phyloP scores from a whole-genome alignment of 2,329 filamentous ascomycete genomes.

The Trichoderma sp. region DNA sequence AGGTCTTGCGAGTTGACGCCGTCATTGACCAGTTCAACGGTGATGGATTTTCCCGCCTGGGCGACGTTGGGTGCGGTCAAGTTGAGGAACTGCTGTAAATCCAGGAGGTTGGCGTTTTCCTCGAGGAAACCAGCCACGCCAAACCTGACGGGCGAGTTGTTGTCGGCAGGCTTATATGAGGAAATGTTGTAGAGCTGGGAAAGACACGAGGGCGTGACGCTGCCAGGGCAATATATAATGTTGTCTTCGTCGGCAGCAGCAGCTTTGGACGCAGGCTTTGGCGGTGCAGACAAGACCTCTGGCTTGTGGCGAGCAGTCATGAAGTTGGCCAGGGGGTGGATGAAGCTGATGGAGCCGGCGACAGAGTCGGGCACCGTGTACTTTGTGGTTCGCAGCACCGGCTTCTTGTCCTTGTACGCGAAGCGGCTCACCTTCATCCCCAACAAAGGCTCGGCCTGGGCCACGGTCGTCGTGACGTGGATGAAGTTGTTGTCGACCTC shows the following conservation, averaged over 20 bases:
- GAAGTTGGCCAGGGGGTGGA: slow-evolving; percentile 53
- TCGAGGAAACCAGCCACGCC: slow-evolving; percentile 54
- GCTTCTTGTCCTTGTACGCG: slow-evolving; percentile 39
- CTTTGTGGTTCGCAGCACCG: slow-evolving; percentile 46
- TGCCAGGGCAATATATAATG: slow-evolving; percentile 17
- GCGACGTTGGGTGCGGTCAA: slow-evolving; percentile 40
- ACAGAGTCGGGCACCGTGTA: slow-evolving; percentile 48
- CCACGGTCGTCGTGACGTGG: slow-evolving; percentile 44
- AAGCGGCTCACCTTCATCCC: slow-evolving; percentile 45
- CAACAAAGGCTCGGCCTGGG: slow-evolving; percentile 43
- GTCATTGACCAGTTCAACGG: slow-evolving; percentile 44
- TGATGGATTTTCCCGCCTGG: slow-evolving; percentile 42
- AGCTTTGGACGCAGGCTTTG: not conserved
- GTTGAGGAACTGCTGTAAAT: slow-evolving; percentile 43
- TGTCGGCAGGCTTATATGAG: slow-evolving; percentile 32
- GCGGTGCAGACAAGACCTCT: slow-evolving; percentile 14
- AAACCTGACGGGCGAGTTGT: slow-evolving; percentile 40
- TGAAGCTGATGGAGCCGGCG: slow-evolving; percentile 43
- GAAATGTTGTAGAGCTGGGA: slow-evolving; percentile 49
- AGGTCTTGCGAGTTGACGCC: slow-evolving; percentile 46
- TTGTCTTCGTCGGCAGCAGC: not conserved
- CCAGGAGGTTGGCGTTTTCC: slow-evolving; percentile 47
- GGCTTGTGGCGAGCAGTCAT: slow-evolving; percentile 43
- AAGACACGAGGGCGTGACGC: slow-evolving; percentile 44
- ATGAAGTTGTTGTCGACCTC: slow-evolving; percentile 44